A percentile compares a stretch with the other conserved stretches of the same genome.
phyloP scores from a whole-genome alignment of 73 alveolate genomes.

The Tetrahymena borealis region DNA sequence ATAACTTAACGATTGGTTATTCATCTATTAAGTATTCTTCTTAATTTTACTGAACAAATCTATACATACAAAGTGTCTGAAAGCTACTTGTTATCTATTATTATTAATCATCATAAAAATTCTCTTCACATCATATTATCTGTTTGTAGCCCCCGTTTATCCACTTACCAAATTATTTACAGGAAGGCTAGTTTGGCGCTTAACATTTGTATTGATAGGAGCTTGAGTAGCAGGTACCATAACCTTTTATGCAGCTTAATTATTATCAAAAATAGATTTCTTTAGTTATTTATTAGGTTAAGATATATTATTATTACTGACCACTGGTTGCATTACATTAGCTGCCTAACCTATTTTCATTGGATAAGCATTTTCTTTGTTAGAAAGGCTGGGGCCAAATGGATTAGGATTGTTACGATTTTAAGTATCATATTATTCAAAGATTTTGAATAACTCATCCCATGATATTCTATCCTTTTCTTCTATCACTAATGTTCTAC shows the following conservation, averaged over 20 bases:
- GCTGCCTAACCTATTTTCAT: neutral
- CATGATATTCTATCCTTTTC: conserved; percentile 43
- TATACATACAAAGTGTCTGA: neutral
- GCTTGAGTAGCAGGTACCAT: neutral
- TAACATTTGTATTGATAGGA: neutral
- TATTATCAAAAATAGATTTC: neutral
- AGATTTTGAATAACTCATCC: conserved; percentile 34
- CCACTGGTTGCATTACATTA: neutral
- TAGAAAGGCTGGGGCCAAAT: neutral
- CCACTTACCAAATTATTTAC: neutral
- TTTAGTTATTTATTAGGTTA: neutral
- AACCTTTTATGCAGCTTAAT: neutral
- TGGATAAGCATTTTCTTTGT: neutral
- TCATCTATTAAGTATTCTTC: neutral
- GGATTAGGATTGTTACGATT: neutral
- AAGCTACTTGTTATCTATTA: neutral
- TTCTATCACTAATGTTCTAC: conserved; percentile 23
- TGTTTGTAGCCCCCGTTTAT: neutral
- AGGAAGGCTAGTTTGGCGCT: neutral
- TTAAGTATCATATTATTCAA: conserved; percentile 2
- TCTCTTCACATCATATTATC: neutral
- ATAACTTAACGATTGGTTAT: neutral
- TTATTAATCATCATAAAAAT: neutral
- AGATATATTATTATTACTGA: neutral
- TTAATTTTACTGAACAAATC: neutral